phyloP scores from a whole-genome alignment of 2,329 filamentous ascomycete species.

The Coniochaeta sp. region DNA sequence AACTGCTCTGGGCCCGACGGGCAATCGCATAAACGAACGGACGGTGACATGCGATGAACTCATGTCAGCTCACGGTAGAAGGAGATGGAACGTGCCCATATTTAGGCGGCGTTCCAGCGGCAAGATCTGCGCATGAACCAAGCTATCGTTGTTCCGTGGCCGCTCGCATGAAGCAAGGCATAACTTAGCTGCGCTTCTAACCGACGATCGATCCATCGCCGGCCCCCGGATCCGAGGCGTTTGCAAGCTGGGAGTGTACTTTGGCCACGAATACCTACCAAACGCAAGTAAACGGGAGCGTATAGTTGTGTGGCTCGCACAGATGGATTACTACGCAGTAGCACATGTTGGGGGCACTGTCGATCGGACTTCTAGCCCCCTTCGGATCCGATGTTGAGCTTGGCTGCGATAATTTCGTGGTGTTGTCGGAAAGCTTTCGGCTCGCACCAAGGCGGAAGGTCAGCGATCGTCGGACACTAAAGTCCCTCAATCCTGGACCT shows the following conservation, averaged over 20 bases:
- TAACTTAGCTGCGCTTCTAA: not conserved
- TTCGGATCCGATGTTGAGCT: not conserved
- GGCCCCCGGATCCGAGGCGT: not conserved
- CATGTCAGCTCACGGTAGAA: not conserved
- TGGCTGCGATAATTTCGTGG: not conserved
- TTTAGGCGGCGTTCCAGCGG: not conserved
- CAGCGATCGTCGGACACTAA: not conserved
- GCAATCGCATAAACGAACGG: not conserved
- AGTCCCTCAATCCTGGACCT: not conserved
- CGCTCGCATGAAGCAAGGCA: not conserved
- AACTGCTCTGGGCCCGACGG: not conserved
- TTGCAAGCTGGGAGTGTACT: not conserved
- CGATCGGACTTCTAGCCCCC: not conserved
- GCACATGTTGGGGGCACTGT: not conserved
- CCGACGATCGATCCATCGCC: not conserved
- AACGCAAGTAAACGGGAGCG: too few species aligned
- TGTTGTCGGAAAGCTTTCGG: not conserved
- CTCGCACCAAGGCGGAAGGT: not conserved
- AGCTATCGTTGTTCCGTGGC: not conserved
- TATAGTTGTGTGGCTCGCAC: too few species aligned
- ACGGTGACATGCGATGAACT: not conserved
- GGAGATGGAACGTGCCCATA: not conserved
- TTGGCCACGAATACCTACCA: too few species aligned
- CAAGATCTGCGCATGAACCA: slow-evolving; percentile 1
- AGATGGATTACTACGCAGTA: too few species aligned